Conservation (phyloP, 768 basidiomycete genomes). For the Leccinum incarnatum region DNA sequence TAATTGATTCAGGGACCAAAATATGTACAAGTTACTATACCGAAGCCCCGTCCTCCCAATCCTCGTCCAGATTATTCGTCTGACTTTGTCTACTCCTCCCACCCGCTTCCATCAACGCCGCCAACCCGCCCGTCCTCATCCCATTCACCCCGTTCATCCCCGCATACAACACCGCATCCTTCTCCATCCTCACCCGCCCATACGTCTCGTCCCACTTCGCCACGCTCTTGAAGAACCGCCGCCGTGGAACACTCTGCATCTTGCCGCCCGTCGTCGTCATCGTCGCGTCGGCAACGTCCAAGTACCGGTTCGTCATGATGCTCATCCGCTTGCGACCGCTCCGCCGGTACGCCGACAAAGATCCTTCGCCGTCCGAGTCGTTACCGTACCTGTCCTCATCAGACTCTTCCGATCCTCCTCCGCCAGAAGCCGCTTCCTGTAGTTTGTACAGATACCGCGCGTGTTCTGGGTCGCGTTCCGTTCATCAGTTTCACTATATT, state of each 20-base stretch:
- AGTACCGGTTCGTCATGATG: constrained; percentile 57
- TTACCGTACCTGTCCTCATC: constrained; percentile 39
- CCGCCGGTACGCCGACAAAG: constrained; percentile 34
- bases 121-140: constrained; percentile 13
- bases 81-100: constrained; percentile 20
- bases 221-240: constrained; percentile 59
- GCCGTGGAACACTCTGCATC: constrained; percentile 27
- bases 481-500: background rate
- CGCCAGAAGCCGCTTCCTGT: constrained; percentile 44
- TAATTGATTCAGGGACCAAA: background rate
- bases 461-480: constrained; percentile 49
- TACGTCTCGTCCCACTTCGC: constrained; percentile 36
- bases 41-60: constrained; percentile 32
- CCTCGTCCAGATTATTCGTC: constrained; percentile 19
- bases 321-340: constrained; percentile 62
- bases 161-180: constrained; percentile 20
- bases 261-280: constrained; percentile 13
- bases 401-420: constrained; percentile 42
- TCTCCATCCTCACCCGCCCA: constrained; percentile 23
- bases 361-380: constrained; percentile 44
- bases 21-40: constrained; percentile 8
- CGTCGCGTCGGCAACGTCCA: constrained; percentile 41
- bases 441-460: constrained; percentile 61
- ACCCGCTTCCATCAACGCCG: constrained; percentile 26
- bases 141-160: constrained; percentile 8